These are phyloP conservation scores for Volvariella surrecta DNA, from an alignment of 1,284 basidiomycete species.

Conservation along the genomic window DNA sequence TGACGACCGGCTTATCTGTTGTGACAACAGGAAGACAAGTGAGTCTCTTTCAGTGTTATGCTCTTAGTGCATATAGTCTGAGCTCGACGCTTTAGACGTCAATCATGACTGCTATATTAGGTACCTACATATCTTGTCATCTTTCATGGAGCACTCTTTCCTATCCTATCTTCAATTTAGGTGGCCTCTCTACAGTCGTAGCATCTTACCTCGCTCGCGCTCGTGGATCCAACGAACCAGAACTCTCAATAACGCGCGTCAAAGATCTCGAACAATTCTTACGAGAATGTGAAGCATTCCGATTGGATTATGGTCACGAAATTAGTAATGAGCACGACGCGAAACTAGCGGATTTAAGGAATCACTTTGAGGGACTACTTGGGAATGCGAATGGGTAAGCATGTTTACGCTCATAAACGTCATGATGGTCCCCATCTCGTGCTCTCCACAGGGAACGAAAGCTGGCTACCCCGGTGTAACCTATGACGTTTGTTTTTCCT, in stretches of 20 bases:
- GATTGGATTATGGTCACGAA: constrained; percentile 46
- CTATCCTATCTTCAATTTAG: constrained; percentile 22
- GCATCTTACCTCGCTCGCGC: constrained; percentile 64
- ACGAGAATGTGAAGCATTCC: constrained; percentile 46
- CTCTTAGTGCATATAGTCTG: too few species aligned
- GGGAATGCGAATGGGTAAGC: too few species aligned
- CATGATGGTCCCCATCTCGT: too few species aligned
- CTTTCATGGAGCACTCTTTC: too few species aligned
- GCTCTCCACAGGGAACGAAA: too few species aligned
- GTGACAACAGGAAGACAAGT: constrained; percentile 31
- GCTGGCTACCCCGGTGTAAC: too few species aligned
- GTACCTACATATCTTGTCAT: constrained; percentile 24
- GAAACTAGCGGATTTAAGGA: constrained; percentile 17
- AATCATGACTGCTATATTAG: constrained; percentile 28
- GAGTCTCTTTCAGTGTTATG: too few species aligned
- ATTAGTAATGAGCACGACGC: constrained; percentile 17
- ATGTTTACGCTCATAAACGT: too few species aligned
- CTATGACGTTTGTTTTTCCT: too few species aligned
- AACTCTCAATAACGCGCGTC: constrained; percentile 38
- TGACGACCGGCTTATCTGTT: constrained; percentile 60
- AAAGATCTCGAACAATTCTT: constrained; percentile 59
- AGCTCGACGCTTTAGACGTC: constrained; percentile 20
- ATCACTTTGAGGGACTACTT: constrained; percentile 26
- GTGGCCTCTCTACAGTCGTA: constrained; percentile 53
- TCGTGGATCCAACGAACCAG: constrained; percentile 61